Evolutionary conservation across 257 asterid genomes (phyloP), one percentile per base, ranked within the genome.

Genomic region (Coffea canephora): DNA sequence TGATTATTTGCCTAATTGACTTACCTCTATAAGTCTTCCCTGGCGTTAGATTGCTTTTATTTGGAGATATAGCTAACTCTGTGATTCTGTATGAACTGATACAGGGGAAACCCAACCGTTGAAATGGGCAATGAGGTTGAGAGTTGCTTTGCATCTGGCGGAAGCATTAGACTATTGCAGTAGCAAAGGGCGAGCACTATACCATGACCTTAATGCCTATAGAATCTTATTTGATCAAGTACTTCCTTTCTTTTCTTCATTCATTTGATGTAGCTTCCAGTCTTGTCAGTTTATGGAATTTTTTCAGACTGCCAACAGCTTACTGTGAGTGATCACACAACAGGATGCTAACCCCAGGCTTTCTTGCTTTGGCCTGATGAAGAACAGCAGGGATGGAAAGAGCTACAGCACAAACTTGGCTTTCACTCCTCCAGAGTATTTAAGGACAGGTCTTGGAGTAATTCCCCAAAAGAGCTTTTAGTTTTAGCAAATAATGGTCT

Each of bases 151-250:
- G 55, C 77, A 86, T 85, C 80, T 86, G 39, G 87, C 90, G n/a
- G 90, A 88, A 85, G 90, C 91, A 65, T 78, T 88, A 49, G 91
- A 86, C 77, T 86, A 86, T 73, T 88, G 90, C 86, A 86, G 85
- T 72, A 83, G 88, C 78, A 85, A 82, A 87, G 91, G 89, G 75
- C 77, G 89, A 61, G 87, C 85, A 36, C 77, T 86, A 50, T 88
- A 88, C 85, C 90, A 88, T 3, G 90, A 86, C 75, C 89, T 88
- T 67, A 88, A 88, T 61, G 88, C 89, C 64, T 88, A 88, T 64
- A 78, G 90, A 82, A 80, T 88, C 76, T 78, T 88, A 84, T 88
- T 88, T 39, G 91, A 88, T 82, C 87, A 83, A 72, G 90, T 86
- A 82, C 52, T 27, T 69, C 27, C 71, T 73, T 52, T 11, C 13